phyloP scores from a whole-genome alignment of 257 asterid species.

The Osmanthus fragrans region DNA sequence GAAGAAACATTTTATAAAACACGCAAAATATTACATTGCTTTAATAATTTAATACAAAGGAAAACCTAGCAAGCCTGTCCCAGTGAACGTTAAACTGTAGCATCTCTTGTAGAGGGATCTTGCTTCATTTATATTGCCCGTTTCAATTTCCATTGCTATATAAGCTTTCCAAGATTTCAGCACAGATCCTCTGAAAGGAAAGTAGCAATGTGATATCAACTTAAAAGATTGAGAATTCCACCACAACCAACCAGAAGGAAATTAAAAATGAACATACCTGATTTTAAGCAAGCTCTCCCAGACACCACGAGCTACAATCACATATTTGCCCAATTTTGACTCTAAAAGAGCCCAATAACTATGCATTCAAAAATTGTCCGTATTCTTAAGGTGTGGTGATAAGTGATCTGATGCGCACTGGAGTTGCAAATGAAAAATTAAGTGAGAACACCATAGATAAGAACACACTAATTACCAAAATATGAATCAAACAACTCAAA shows the following conservation, averaged over 20 bases:
- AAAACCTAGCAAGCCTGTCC: constrained; percentile 87
- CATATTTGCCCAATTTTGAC: constrained; percentile 66
- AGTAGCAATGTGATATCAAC: constrained; percentile 22
- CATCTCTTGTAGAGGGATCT: constrained; percentile 85
- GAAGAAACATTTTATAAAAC: constrained; percentile 3
- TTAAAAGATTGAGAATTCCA: constrained; percentile 14
- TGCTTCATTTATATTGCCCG: constrained; percentile 78
- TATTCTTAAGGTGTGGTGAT: constrained; percentile 65
- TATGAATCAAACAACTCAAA: background rate
- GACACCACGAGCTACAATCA: constrained; percentile 85
- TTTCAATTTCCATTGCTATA: constrained; percentile 72
- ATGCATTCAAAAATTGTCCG: constrained; percentile 55
- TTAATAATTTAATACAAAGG: background rate
- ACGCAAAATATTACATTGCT: background rate
- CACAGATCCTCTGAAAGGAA: constrained; percentile 73
- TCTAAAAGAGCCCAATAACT: constrained; percentile 90
- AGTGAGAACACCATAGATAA: too few species aligned
- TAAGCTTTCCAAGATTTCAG: constrained; percentile 85
- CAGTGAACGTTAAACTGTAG: constrained; percentile 77
- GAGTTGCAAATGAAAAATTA: constrained; percentile 15
- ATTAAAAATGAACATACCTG: constrained; percentile 40
- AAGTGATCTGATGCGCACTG: constrained; percentile 92
- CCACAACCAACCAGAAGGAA: background rate
- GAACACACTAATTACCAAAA: background rate
- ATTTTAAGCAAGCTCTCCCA: constrained; percentile 91